Conservation (phyloP, 2,329 filamentous ascomycete genomes). For the Scedosporium boydii region DNA sequence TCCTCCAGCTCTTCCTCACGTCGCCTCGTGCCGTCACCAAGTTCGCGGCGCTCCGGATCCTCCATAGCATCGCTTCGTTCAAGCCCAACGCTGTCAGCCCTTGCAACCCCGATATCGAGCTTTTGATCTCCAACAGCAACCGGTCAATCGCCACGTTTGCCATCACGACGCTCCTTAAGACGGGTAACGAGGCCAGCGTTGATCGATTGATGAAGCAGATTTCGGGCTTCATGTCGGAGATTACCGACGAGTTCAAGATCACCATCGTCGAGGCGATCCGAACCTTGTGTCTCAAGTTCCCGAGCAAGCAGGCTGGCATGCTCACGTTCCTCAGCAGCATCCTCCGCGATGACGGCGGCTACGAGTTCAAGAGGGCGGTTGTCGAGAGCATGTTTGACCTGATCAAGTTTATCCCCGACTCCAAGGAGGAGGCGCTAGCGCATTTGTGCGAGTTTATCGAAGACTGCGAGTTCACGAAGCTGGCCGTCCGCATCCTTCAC, state of each 20-base stretch:
- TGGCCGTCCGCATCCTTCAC: constrained; percentile 90
- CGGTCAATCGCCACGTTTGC: constrained; percentile 96
- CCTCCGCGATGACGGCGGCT: constrained; percentile 89
- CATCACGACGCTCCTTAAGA: constrained; percentile 96
- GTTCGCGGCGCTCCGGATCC: constrained; percentile 91
- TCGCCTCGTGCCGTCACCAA: constrained; percentile 94
- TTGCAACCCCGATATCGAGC: constrained; percentile 96
- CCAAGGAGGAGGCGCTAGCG: constrained; percentile 70
- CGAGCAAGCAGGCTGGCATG: constrained; percentile 96
- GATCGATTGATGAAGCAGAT: constrained; percentile 99
- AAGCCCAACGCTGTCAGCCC: constrained; percentile 85
- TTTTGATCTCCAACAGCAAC: constrained; percentile 93
- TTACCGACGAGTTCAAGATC: constrained; percentile 99
- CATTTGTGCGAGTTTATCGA: constrained; percentile 99
- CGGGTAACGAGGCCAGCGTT: constrained; percentile 93
- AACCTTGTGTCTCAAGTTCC: constrained; percentile 94
- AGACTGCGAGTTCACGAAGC: constrained; percentile 97
- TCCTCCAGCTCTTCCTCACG: constrained; percentile 91
- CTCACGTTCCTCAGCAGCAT: constrained; percentile 96
- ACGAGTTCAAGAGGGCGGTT: constrained; percentile 95
- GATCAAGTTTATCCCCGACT: constrained; percentile 96
- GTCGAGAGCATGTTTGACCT: constrained; percentile 99
- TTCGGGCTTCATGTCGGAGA: constrained; percentile 95
- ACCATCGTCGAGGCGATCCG: constrained; percentile 99
- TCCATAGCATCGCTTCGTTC: constrained; percentile 94